phyloP scores from a whole-genome alignment of 1,284 basidiomycete genomes.

The Apiotrichum mycotoxinovorans region DNA sequence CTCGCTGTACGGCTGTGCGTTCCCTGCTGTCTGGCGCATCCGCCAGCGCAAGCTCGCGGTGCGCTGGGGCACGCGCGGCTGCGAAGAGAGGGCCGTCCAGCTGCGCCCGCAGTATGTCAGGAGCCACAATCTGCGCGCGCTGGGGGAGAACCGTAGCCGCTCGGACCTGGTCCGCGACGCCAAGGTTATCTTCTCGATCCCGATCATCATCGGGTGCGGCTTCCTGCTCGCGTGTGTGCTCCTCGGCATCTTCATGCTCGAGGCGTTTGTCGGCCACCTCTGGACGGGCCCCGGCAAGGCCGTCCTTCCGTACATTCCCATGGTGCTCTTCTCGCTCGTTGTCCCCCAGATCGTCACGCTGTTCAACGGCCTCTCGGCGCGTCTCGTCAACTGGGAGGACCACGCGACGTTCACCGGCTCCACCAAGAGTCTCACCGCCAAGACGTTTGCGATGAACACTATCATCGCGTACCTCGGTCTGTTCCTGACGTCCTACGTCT shows the following conservation, averaged over 20 bases:
- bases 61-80: conserved; percentile 70
- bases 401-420: conserved; percentile 75
- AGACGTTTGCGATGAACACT: conserved; percentile 66
- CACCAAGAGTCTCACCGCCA: conserved; percentile 77
- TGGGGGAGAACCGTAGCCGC: conserved; percentile 14
- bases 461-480: conserved; percentile 86
- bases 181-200: conserved; percentile 69
- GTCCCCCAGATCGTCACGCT: conserved; percentile 78
- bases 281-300: conserved; percentile 82
- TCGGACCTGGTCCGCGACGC: conserved; percentile 55
- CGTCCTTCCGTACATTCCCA: conserved; percentile 76
- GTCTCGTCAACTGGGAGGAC: conserved; percentile 86
- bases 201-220: conserved; percentile 74
- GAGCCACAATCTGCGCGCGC: conserved; percentile 43
- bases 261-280: conserved; percentile 77
- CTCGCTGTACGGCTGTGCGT: conserved; percentile 74
- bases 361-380: conserved; percentile 67
- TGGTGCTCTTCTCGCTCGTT: conserved; percentile 73
- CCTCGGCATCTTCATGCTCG: conserved; percentile 76
- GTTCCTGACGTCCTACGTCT: conserved; percentile 79
- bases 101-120: conserved; percentile 63
- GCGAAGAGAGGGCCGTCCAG: conserved; percentile 63
- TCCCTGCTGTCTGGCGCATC: conserved; percentile 85
- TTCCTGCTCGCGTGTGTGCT: conserved; percentile 65
- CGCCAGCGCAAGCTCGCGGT: conserved; percentile 74